Percentiles rank a stretch among this genome's conserved stretches.
phyloP scores from a whole-genome alignment of 495 filamentous ascomycete genomes.

The Aspergillus baeticus region DNA sequence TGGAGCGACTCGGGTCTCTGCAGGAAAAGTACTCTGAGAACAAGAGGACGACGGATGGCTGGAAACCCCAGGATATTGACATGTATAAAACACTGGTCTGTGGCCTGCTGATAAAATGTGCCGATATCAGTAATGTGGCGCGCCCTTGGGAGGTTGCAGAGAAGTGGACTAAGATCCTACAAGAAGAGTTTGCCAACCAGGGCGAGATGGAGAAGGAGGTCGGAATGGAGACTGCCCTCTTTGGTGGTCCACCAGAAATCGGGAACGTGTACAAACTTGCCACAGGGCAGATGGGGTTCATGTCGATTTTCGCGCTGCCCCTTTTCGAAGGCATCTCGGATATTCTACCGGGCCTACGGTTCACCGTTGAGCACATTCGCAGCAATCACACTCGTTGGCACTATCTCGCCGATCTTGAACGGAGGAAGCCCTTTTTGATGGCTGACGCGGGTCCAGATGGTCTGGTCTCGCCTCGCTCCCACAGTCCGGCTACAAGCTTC shows the following conservation, averaged over 20 bases:
- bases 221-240: slow-evolving; percentile 79
- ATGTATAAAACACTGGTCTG: slow-evolving; percentile 78
- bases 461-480: slow-evolving; percentile 39
- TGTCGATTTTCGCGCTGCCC: slow-evolving; percentile 90
- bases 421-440: slow-evolving; percentile 29
- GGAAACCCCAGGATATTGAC: slow-evolving; percentile 67
- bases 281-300: slow-evolving; percentile 88
- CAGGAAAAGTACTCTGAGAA: slow-evolving; percentile 72
- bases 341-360: slow-evolving; percentile 77
- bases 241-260: slow-evolving; percentile 77
- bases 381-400: slow-evolving; percentile 74
- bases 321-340: slow-evolving; percentile 84
- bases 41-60: slow-evolving; percentile 56
- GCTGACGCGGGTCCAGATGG: slow-evolving; percentile 23
- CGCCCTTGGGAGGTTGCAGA: slow-evolving; percentile 77
- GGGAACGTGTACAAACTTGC: slow-evolving; percentile 80
- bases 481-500: slow-evolving; percentile 27
- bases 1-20: slow-evolving; percentile 75
- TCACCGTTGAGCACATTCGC: slow-evolving; percentile 76
- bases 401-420: slow-evolving; percentile 56
- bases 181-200: slow-evolving; percentile 92
- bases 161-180: slow-evolving; percentile 85
- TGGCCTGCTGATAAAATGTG: slow-evolving; percentile 92
- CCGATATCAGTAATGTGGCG: slow-evolving; percentile 97
- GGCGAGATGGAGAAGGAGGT: slow-evolving; percentile 88